phyloP scores from a whole-genome alignment of 305 asterid species.

The Fraxinus sp. region DNA sequence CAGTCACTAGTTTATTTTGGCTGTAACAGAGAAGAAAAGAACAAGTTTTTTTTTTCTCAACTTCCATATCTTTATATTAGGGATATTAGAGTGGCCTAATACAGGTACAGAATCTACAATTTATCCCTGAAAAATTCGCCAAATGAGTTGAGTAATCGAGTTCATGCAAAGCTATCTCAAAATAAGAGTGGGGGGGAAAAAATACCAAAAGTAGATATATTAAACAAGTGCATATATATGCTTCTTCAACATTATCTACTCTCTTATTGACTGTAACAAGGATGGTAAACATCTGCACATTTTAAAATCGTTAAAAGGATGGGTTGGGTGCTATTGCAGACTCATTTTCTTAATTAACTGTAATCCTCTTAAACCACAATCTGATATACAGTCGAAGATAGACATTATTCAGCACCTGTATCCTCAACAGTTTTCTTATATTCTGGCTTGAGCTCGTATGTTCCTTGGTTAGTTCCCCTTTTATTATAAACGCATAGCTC shows the following conservation, averaged over 20 bases:
- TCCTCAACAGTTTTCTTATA: constrained; percentile 73
- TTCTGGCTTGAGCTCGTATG: constrained; percentile 83
- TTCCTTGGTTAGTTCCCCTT: constrained; percentile 84
- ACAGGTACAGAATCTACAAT: not conserved
- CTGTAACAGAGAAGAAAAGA: not conserved
- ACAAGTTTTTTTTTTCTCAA: not conserved
- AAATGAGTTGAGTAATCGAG: not conserved
- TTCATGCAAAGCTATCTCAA: not conserved
- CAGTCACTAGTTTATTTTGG: not conserved
- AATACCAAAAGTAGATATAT: constrained; percentile 5
- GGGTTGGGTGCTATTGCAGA: not conserved
- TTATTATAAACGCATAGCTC: constrained; percentile 84
- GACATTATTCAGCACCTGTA: constrained; percentile 57
- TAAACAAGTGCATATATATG: not conserved
- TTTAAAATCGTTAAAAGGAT: not conserved
- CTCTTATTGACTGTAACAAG: not conserved
- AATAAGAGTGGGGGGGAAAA: not conserved
- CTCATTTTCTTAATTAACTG: not conserved
- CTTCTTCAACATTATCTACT: not conserved
- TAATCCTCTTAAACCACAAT: constrained; percentile 20
- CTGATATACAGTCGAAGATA: constrained; percentile 30
- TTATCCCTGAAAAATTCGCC: not conserved
- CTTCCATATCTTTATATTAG: not conserved
- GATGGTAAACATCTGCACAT: not conserved
- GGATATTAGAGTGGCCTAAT: not conserved